Evolutionary conservation across 176 grass and related monocot species (phyloP), one percentile per base, ranked within the genome.

Genomic region (Eremochloa ophiuroides): DNA sequence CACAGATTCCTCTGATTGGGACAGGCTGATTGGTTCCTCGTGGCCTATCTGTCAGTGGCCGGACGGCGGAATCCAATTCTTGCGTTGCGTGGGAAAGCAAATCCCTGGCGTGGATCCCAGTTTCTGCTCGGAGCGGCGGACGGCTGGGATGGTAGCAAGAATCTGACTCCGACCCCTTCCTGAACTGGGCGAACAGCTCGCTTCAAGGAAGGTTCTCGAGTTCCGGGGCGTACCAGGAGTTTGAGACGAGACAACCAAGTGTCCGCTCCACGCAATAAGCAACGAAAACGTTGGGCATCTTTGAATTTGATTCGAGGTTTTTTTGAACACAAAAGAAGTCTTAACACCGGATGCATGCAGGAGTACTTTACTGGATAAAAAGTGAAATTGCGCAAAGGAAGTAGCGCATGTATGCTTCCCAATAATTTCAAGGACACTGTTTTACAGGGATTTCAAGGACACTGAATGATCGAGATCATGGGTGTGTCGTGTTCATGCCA

Each of bases 11-110:
- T 39, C 3, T 82, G 44, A 43, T 42, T 17, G 71, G 33, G 64
- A 74, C 44, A 34, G 71, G 66, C 82, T 76, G 71, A 46, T 71
- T 29, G 59, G 78, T 77, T 85, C 78, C 58, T 66, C 18, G 47
- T 60, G 87, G 66, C 6, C 87, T 25, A 37, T 46, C 20, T 76
- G 44, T 81, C 78, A 85, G 87, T 39, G 28, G 31, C n/a, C 8
- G 58, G 38, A 44, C 9, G 9, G 48, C 58, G 31, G 66, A 65
- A 89, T 73, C 78, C 50, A 82, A 71, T 77, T 65, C 55, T 64
- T 77, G 82, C 74, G 46, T 64, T 77, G 82, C 74, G 46, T 83
- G 74, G 55, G 35, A 9, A 42, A 53, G 34, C 14, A 42, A 26
- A 75, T 3, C n/a, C 71, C 33, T n/a, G 64, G 47, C 69, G 66